phyloP scores from a whole-genome alignment of 2,329 filamentous ascomycete species.

The Fusarium bulbicola region DNA sequence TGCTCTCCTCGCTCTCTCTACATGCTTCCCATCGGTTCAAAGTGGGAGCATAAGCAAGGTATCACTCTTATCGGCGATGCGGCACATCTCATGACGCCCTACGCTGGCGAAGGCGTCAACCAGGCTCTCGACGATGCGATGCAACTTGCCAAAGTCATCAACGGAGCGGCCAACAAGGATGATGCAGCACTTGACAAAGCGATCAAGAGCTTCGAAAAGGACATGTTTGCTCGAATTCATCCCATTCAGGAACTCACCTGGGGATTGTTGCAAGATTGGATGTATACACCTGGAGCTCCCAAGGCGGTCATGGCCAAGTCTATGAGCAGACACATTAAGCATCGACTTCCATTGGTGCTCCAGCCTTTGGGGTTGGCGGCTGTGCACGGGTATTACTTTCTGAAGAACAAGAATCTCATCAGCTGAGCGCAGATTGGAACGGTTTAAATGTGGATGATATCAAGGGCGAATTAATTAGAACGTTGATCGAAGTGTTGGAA shows the following conservation, averaged over 20 bases:
- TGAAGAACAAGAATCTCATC: conserved; percentile 26
- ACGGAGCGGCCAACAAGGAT: conserved; percentile 37
- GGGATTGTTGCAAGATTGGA: conserved; percentile 57
- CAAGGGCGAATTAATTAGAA: not conserved
- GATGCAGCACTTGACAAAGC: conserved; percentile 46
- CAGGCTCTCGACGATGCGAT: conserved; percentile 64
- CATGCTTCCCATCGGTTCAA: conserved; percentile 59
- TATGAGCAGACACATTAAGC: conserved; percentile 46
- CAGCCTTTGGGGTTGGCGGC: conserved; percentile 45
- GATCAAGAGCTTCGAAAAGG: conserved; percentile 49
- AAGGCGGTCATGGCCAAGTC: conserved; percentile 52
- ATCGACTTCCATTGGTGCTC: conserved; percentile 43
- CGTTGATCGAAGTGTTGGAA: not conserved
- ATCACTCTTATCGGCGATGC: conserved; percentile 67
- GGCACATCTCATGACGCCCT: conserved; percentile 67
- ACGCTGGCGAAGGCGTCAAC: conserved; percentile 69
- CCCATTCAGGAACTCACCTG: conserved; percentile 53
- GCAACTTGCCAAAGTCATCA: conserved; percentile 56
- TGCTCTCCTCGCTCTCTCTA: conserved; percentile 58
- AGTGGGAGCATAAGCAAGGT: conserved; percentile 58
- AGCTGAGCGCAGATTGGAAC: not conserved
- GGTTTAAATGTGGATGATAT: not conserved
- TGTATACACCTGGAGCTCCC: conserved; percentile 58
- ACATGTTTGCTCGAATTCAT: conserved; percentile 51
- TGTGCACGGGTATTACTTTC: conserved; percentile 43